Percentiles rank a stretch among this genome's conserved stretches.
These are phyloP conservation scores for Tephrocybe rancida DNA, from an alignment of 768 basidiomycete genomes.

Conservation along the genomic window DNA sequence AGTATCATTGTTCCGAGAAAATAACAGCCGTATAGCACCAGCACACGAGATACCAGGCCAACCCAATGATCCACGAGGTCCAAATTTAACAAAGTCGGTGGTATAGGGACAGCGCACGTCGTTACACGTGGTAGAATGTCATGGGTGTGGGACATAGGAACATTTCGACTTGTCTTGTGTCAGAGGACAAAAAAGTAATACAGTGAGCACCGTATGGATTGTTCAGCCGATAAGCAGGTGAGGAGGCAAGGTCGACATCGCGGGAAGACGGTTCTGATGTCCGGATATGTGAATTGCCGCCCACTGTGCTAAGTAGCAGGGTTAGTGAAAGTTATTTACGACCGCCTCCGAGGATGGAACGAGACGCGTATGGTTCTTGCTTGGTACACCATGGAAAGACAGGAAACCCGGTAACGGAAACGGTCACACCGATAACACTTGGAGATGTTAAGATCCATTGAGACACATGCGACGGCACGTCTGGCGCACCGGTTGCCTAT, in stretches of 20 bases:
- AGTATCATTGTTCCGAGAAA: not conserved
- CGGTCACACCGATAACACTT: not conserved
- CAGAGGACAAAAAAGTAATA: not conserved
- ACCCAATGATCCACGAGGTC: not conserved
- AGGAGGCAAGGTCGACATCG: not conserved
- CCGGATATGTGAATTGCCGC: constrained; percentile 3
- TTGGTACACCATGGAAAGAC: not conserved
- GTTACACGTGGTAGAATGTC: constrained; percentile 10
- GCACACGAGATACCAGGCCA: not conserved
- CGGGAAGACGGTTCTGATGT: constrained; percentile 9
- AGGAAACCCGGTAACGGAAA: not conserved
- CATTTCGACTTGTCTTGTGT: not conserved
- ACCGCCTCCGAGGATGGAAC: not conserved
- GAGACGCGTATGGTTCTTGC: not conserved
- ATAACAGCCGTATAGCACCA: not conserved
- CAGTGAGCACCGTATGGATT: constrained; percentile 3
- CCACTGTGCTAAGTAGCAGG: not conserved
- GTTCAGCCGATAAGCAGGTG: constrained; percentile 1
- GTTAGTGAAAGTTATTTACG: not conserved
- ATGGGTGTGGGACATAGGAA: constrained; percentile 5
- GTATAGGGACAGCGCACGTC: not conserved
- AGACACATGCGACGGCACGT: not conserved
- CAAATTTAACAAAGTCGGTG: not conserved
- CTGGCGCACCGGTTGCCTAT: not conserved
- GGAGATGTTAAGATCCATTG: not conserved